Evolutionary conservation across 192 early-diverging fungal species (phyloP), one percentile per base, ranked within the genome.

Genomic region (Endogone sp.): DNA sequence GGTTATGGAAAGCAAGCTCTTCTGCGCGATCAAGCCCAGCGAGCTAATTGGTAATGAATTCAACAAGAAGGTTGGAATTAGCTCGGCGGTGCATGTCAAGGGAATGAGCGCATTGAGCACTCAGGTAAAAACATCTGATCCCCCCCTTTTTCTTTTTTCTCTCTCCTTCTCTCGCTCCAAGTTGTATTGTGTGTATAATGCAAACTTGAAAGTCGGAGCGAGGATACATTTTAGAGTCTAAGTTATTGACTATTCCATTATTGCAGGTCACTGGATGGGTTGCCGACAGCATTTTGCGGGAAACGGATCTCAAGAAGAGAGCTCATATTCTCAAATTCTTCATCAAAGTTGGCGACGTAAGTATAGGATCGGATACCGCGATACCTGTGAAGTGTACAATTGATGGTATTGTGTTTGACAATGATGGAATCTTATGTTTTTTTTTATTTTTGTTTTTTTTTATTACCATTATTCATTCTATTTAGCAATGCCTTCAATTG

Each of bases 21-120:
- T 86, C 67, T 81, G 83, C 68, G 77, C 82, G 68, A 87, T 95
- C 71, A 81, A 83, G 60, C 88, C 90, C 10, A 74, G 72, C 49
- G 94, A 95, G 79, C 81, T 93, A 44, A 76, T 95, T 63, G 86
- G 86, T 65, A 88, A 93, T 74, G 86, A 86, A 60, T 75, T 75
- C 68, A 75, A 65, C 26, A 89, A 84, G 59, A 84, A 87, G 26
- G 57, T 65, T 2, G 66, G 69, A 20, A 24, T 63, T 10, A 81
- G 84, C 6, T 71, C 66, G 6, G 84, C 91, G 8, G 71, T 77
- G 37, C 91, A 94, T 69, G 88, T 94, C 49, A 88, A 89, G 22
- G 82, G 85, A 27, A 91, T 94, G 91, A 88, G 87, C 49, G 74
- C 68, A 31, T 82, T 84, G 67, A 90, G 87, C 26, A 94, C 88